Conservation (phyloP, 2,329 filamentous ascomycete genomes). For the Diaporthe destruens region DNA sequence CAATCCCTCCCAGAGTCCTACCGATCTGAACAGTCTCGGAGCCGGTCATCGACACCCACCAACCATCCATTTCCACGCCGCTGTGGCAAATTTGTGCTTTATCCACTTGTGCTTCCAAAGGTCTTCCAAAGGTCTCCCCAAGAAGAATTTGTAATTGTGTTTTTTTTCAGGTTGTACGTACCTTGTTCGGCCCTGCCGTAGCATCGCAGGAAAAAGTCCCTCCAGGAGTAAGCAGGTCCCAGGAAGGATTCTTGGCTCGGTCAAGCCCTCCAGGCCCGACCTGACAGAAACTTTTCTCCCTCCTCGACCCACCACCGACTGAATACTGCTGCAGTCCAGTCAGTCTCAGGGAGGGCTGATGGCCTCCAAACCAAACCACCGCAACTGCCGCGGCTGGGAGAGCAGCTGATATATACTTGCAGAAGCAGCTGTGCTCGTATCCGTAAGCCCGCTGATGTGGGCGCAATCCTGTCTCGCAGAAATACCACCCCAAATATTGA, state of each 20-base stretch:
- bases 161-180: too few relatives aligned
- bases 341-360: slow-evolving; percentile 1
- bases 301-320: not conserved
- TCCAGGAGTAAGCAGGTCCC: not conserved
- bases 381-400: not conserved
- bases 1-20: slow-evolving; percentile 23
- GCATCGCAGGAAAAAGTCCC: not conserved
- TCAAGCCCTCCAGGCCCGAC: slow-evolving; percentile 1
- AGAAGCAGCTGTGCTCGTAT: slow-evolving; percentile 27
- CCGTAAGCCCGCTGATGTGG: slow-evolving; percentile 18
- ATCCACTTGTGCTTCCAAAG: not conserved
- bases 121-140: not conserved
- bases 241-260: slow-evolving; percentile 4
- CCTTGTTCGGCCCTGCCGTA: not conserved
- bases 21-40: not conserved
- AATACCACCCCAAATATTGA: not conserved
- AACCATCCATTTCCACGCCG: not conserved
- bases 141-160: not conserved
- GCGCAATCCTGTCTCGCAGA: slow-evolving; percentile 21
- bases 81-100: not conserved
- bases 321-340: not conserved
- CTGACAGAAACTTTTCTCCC: not conserved
- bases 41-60: slow-evolving; percentile 3
- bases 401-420: not conserved
- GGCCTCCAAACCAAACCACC: slow-evolving; percentile 24